These are phyloP conservation scores for Citeromyces matritensis DNA, from an alignment of 805 yeast genomes.

Conservation along the genomic window DNA sequence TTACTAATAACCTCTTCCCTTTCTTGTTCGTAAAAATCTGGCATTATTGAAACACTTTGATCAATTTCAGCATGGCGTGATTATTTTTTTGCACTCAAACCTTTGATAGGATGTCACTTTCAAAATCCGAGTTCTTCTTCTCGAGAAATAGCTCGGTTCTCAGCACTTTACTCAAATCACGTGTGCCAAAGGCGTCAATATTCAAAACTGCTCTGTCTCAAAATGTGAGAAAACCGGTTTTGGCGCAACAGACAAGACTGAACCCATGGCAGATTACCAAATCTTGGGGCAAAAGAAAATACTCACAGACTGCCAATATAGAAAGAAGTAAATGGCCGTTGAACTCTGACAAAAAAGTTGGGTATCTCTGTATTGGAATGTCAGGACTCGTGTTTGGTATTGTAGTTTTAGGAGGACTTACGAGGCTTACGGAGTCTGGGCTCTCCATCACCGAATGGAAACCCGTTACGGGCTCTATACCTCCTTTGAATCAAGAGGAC, in stretches of 20 bases:
- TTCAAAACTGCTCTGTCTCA: neutral
- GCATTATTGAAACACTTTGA: no score
- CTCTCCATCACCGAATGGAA: constrained; percentile 96
- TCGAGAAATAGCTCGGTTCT: constrained; percentile 34
- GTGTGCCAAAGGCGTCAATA: neutral
- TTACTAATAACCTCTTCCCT: no score
- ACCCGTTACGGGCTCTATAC: constrained; percentile 91
- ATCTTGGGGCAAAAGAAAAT: neutral
- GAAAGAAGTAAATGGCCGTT: constrained; percentile 20
- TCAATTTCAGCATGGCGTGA: no score
- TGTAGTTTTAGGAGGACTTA: constrained; percentile 91
- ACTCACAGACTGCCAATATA: constrained; percentile 5
- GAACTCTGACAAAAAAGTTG: constrained; percentile 46
- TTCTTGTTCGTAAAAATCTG: no score
- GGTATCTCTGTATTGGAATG: constrained; percentile 79
- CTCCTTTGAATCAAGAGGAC: constrained; percentile 67
- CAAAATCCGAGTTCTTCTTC: constrained; percentile 43
- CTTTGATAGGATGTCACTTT: constrained; percentile 20
- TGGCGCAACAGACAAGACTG: constrained; percentile 1
- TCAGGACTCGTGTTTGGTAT: constrained; percentile 88
- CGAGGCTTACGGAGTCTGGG: constrained; percentile 92
- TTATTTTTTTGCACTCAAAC: no score
- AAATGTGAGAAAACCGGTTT: neutral
- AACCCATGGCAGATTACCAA: neutral
- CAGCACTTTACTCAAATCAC: constrained; percentile 8